These are phyloP conservation scores for Amauroascus niger DNA, from an alignment of 2,329 filamentous ascomycete species.

Conservation along the genomic window DNA sequence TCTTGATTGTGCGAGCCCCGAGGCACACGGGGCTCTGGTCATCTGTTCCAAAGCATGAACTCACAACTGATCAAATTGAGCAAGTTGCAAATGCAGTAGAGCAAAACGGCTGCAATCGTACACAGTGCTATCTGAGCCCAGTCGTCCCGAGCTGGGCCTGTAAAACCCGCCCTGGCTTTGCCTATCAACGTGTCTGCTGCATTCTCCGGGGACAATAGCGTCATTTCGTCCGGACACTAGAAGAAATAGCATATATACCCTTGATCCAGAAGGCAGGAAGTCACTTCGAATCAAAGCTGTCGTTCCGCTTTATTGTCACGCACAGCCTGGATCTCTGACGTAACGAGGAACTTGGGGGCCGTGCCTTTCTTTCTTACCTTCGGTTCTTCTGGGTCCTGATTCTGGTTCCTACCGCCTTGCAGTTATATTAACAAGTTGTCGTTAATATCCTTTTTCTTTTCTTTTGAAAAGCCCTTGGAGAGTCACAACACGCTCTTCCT, in stretches of 20 bases:
- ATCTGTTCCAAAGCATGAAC: constrained; percentile 14
- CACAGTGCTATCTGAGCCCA: constrained; percentile 15
- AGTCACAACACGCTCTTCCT: constrained; percentile 17
- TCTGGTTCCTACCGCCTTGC: constrained; percentile 24
- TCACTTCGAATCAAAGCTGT: too few species aligned
- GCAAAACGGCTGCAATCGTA: constrained; percentile 15
- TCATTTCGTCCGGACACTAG: constrained; percentile 13
- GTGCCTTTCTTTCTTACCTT: constrained; percentile 15
- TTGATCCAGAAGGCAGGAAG: neutral
- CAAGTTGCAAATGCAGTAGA: constrained; percentile 16
- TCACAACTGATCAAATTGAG: too few species aligned
- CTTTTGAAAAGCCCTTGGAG: constrained; percentile 13
- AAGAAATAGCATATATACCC: constrained; percentile 15
- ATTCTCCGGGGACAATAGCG: constrained; percentile 5
- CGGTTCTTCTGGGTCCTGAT: constrained; percentile 4
- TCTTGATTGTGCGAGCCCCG: neutral
- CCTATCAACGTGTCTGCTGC: neutral
- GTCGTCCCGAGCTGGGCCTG: constrained; percentile 12
- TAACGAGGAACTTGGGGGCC: constrained; percentile 14
- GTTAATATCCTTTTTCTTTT: too few species aligned
- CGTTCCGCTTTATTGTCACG: neutral
- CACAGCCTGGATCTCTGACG: constrained; percentile 2
- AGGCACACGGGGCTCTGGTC: constrained; percentile 1
- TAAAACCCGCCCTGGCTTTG: constrained; percentile 11
- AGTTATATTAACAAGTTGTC: constrained; percentile 43